A percentile compares a stretch with the other conserved stretches of the same genome.
These are phyloP conservation scores for Fusarium buharicum DNA, from an alignment of 2,329 filamentous ascomycete species.

Conservation along the genomic window DNA sequence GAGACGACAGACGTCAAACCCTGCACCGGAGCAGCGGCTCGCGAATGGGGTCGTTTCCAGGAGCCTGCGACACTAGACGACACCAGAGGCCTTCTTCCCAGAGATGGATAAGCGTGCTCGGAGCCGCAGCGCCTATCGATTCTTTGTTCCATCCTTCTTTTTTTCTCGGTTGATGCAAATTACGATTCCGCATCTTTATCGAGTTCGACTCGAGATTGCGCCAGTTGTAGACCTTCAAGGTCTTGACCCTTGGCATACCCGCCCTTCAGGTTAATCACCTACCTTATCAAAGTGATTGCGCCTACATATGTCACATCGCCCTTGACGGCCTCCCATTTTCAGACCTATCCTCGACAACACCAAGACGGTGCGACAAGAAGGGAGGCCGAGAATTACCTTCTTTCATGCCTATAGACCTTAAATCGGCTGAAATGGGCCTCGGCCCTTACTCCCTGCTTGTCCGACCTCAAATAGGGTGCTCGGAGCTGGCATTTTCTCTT, in stretches of 20 bases:
- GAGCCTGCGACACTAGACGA: constrained; percentile 31
- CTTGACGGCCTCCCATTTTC: constrained; percentile 31
- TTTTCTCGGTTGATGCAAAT: constrained; percentile 21
- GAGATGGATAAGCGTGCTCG: constrained; percentile 40
- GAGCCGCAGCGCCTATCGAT: constrained; percentile 25
- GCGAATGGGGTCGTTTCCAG: constrained; percentile 46
- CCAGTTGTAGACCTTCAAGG: constrained; percentile 14
- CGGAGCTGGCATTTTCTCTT: constrained; percentile 19
- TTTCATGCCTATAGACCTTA: constrained; percentile 18
- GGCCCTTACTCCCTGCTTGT: constrained; percentile 32
- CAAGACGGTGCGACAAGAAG: constrained; percentile 19
- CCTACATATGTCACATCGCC: constrained; percentile 21
- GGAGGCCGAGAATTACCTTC: constrained; percentile 18
- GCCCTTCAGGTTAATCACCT: constrained; percentile 18
- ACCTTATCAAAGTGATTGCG: constrained; percentile 24
- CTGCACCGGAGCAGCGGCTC: constrained; percentile 39
- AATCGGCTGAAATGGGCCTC: constrained; percentile 33
- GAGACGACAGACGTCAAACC: constrained; percentile 39
- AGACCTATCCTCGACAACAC: constrained; percentile 14
- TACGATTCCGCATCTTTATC: constrained; percentile 35
- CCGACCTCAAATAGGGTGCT: constrained; percentile 10
- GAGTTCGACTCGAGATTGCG: constrained; percentile 17
- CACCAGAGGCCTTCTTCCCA: constrained; percentile 34
- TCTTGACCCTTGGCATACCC: constrained; percentile 14
- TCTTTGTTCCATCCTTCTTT: constrained; percentile 36